Percentiles rank a stretch among this genome's conserved stretches.
These are phyloP conservation scores for Physcomitrium patens DNA, from an alignment of 225 moss, liverwort and hornwort species.

Conservation along the genomic window DNA sequence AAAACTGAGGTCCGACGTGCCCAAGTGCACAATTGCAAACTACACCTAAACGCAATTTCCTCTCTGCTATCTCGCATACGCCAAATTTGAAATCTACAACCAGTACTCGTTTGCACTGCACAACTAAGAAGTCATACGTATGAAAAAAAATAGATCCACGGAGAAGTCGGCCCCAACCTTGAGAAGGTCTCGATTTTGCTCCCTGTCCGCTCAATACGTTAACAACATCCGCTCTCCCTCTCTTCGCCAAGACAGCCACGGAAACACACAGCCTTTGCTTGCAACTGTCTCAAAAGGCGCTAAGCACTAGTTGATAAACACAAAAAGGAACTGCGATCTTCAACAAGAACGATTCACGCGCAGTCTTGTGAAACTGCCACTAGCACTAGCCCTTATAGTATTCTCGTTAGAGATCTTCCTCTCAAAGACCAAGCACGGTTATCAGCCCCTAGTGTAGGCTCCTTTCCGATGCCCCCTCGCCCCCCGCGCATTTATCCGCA, in stretches of 20 bases:
- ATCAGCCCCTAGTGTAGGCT: neutral
- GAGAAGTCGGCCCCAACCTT: constrained; percentile 1
- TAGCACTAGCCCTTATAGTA: constrained; percentile 17
- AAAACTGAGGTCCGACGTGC: constrained; percentile 15
- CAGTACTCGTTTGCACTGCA: neutral
- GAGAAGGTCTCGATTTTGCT: neutral
- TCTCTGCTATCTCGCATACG: constrained; percentile 6
- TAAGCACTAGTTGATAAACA: neutral
- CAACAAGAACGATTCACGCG: neutral
- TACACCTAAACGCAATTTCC: constrained; percentile 19
- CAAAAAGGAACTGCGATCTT: neutral
- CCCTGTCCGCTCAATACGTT: neutral
- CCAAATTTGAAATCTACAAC: constrained; percentile 14
- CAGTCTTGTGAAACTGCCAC: neutral
- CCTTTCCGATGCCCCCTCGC: neutral
- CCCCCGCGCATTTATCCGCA: no score
- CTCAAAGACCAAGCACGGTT: constrained; percentile 29
- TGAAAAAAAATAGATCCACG: neutral
- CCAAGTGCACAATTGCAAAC: neutral
- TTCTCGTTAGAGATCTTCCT: neutral
- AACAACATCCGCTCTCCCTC: neutral
- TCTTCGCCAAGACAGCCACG: neutral
- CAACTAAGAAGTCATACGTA: neutral
- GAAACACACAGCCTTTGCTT: neutral
- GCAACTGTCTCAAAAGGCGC: neutral